These are phyloP conservation scores for Chlorokybus atmophyticus DNA, from an alignment of 139 green algal genomes.

Conservation along the genomic window DNA sequence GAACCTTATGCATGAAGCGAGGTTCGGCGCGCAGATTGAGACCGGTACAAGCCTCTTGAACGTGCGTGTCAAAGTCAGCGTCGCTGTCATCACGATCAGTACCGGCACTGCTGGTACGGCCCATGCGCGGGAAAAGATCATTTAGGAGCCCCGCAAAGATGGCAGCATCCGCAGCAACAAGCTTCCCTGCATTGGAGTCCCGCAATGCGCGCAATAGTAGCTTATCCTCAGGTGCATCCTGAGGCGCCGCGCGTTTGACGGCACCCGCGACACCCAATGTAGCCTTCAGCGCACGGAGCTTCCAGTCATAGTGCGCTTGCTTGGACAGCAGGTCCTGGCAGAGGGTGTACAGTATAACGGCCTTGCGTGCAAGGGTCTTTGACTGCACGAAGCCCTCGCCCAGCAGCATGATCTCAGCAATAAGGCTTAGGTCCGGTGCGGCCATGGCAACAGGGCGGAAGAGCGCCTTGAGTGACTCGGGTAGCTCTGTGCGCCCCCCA, in stretches of 20 bases:
- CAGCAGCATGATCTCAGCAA: constrained; percentile 95
- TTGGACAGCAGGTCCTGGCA: constrained; percentile 82
- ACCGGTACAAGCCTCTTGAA: constrained; percentile 33
- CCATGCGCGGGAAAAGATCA: constrained; percentile 79
- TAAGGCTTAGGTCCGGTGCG: constrained; percentile 72
- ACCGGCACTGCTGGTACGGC: constrained; percentile 47
- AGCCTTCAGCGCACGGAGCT: constrained; percentile 93
- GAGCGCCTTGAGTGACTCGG: constrained; percentile 80
- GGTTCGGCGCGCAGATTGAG: constrained; percentile 69
- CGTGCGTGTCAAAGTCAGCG: constrained; percentile 56
- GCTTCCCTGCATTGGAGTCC: constrained; percentile 92
- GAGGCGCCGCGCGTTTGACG: constrained; percentile 69
- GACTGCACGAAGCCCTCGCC: constrained; percentile 81
- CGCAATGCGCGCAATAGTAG: constrained; percentile 73
- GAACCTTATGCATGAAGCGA: constrained; percentile 80
- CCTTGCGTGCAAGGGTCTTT: constrained; percentile 77
- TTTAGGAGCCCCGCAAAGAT: constrained; percentile 88
- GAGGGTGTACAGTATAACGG: constrained; percentile 85
- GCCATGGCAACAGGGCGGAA: constrained; percentile 87
- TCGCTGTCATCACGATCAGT: constrained; percentile 60
- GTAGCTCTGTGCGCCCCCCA: constrained; percentile 68
- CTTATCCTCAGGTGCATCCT: constrained; percentile 80
- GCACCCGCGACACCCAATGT: constrained; percentile 83
- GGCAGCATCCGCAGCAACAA: constrained; percentile 68
- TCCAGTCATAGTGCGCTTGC: constrained; percentile 85